phyloP scores from a whole-genome alignment of 495 filamentous ascomycete species.

The Rostrohypoxylon terebratum region DNA sequence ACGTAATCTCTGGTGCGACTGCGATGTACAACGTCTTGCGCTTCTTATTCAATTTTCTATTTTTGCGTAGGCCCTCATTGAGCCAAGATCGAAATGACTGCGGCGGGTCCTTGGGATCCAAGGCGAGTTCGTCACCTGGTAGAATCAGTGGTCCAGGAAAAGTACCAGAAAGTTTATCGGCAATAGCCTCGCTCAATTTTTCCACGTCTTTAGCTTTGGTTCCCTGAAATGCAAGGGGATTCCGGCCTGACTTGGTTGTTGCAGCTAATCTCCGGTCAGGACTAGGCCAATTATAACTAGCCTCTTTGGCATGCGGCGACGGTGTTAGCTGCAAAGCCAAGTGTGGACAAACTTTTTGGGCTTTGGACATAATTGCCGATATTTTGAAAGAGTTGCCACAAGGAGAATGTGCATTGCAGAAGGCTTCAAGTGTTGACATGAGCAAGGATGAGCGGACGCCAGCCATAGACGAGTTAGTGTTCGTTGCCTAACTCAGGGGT shows the following conservation, averaged over 20 bases:
- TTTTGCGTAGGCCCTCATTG: constrained; percentile 62
- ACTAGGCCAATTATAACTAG: constrained; percentile 42
- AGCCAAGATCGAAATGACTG: constrained; percentile 70
- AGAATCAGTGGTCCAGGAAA: constrained; percentile 73
- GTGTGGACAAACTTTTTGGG: constrained; percentile 41
- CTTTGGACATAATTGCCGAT: not conserved
- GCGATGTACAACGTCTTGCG: constrained; percentile 68
- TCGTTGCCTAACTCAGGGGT: not conserved
- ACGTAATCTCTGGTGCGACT: constrained; percentile 54
- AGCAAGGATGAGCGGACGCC: not conserved
- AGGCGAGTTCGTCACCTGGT: constrained; percentile 68
- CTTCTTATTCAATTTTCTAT: constrained; percentile 54
- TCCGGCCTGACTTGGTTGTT: constrained; percentile 46
- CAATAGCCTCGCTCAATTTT: constrained; percentile 22
- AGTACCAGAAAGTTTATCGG: constrained; percentile 33
- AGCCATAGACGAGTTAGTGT: too few species aligned
- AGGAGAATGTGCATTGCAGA: not conserved
- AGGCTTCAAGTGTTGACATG: not conserved
- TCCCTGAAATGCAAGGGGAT: constrained; percentile 19
- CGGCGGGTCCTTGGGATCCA: constrained; percentile 64
- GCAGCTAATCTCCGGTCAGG: constrained; percentile 48
- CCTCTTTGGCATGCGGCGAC: constrained; percentile 49
- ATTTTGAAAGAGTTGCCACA: not conserved
- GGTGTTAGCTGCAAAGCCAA: constrained; percentile 47
- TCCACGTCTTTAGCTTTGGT: constrained; percentile 6